Evolutionary conservation across 2,329 filamentous ascomycete genomes (phyloP), one percentile per base, ranked within the genome.

Genomic region (Xylaria sp.): DNA sequence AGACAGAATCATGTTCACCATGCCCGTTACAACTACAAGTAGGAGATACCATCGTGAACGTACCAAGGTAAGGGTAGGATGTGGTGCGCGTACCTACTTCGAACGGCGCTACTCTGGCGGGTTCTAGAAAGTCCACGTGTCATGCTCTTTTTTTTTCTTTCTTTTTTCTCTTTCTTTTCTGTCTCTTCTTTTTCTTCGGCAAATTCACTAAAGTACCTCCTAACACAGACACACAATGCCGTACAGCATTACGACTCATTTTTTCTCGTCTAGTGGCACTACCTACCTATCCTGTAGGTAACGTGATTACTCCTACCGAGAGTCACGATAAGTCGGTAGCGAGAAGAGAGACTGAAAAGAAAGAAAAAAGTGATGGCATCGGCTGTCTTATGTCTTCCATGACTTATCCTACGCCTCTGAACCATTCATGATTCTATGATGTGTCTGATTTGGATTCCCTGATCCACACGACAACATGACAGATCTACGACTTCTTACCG

Each of bases 111-210:
- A 51, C 23, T 11, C 11, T 19, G 23, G 49, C 23, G 23, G n/a
- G 7, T 67, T 68, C 56, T 54, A 65, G 63, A 62, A 66, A 63
- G 62, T 62, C 66, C 67, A 71, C 68, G 68, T 70, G 68, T 69
- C 66, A 66, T 61, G 39, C 55, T 57, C 23, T 46, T 48, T 16
- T 52, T 16, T 52, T n/a, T 48, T 37, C 35, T 11, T 13, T 46
- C 54, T 44, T 18, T 16, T 57, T 30, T 44, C 18, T 13, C 35
- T 16, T 8, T 23, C n/a, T n/a, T 16, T 46, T 53, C 13, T 39
- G 34, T 56, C 42, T 10, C 16, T 19, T 19, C 37, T 44, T 11
- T 42, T 9, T 42, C 37, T 42, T 42, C 10, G 5, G 10, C 35
- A 37, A 10, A 37, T 37, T 37, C 11, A 42, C 11, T 42, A 42